Evolutionary conservation across 2,329 filamentous ascomycete species (phyloP).

Genomic region (Verticillium albo-atrum): DNA sequence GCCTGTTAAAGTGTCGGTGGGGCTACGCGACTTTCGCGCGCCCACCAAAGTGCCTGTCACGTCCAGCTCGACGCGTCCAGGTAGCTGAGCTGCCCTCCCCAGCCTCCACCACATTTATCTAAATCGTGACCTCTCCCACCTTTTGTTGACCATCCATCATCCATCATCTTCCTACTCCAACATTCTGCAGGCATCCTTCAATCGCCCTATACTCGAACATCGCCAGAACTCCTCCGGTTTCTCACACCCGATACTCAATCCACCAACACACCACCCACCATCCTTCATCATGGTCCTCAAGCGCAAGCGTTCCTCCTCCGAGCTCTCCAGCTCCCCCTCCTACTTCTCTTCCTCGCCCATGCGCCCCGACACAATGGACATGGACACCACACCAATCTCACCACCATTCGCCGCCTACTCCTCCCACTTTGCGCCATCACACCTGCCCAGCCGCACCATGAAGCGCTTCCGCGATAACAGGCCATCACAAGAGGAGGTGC

Average conservation of each 20-base stretch:
- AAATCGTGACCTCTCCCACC: background rate
- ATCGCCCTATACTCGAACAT: background rate
- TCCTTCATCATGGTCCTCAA: constrained; percentile 47
- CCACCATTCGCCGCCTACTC: constrained; percentile 22
- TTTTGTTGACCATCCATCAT: background rate
- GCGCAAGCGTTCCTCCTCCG: constrained; percentile 59
- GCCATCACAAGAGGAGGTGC: constrained; percentile 50
- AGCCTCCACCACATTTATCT: constrained; percentile 17
- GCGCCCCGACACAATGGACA: constrained; percentile 23
- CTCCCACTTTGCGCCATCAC: constrained; percentile 28
- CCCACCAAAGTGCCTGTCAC: background rate
- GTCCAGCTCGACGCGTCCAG: constrained; percentile 4
- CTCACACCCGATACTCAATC: background rate
- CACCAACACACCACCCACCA: background rate
- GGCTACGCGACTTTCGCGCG: background rate
- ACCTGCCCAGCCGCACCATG: constrained; percentile 52
- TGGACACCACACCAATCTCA: constrained; percentile 23
- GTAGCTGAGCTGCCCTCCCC: constrained; percentile 19
- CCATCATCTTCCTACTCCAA: background rate
- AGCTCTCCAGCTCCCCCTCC: constrained; percentile 43
- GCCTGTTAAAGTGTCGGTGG: background rate
- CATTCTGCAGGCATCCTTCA: background rate
- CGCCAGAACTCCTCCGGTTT: background rate
- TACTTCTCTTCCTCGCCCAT: constrained; percentile 35
- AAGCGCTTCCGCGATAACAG: constrained; percentile 58